A percentile compares a stretch with the other conserved stretches of the same genome.
phyloP scores from a whole-genome alignment of 495 filamentous ascomycete genomes.

The Penicillium salamii region DNA sequence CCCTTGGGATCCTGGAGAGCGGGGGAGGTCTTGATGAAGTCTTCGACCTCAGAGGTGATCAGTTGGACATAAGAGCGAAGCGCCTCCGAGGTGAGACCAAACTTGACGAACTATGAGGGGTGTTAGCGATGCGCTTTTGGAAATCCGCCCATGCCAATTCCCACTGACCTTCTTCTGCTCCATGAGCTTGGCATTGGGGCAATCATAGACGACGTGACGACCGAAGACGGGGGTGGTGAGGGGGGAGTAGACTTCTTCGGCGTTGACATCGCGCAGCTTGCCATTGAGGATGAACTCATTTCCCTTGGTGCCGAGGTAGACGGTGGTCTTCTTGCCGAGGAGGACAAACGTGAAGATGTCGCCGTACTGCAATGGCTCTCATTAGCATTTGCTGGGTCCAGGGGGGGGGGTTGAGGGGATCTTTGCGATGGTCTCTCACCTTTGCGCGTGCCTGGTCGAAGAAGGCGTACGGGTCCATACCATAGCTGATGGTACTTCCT shows the following conservation, averaged over 20 bases:
- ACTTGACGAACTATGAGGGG: conserved; percentile 58
- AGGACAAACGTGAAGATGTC: conserved; percentile 65
- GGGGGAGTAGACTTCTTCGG: conserved; percentile 61
- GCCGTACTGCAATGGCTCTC: conserved; percentile 47
- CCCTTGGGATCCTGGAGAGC: conserved; percentile 46
- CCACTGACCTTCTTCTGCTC: conserved; percentile 61
- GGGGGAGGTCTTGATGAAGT: conserved; percentile 47
- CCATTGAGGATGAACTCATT: conserved; percentile 64
- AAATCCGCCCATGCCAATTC: not conserved
- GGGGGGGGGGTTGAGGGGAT: too few species aligned
- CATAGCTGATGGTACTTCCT: conserved; percentile 62
- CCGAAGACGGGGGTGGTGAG: conserved; percentile 64
- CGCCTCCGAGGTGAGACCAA: conserved; percentile 60
- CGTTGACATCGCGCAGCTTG: conserved; percentile 59
- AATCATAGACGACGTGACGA: conserved; percentile 63
- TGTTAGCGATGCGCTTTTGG: conserved; percentile 5
- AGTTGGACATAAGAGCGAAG: conserved; percentile 60
- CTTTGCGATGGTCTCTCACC: conserved; percentile 25
- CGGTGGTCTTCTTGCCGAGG: conserved; percentile 61
- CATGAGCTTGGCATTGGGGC: conserved; percentile 64
- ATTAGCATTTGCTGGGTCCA: conserved; percentile 11
- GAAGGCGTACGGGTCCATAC: conserved; percentile 62
- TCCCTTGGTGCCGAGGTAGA: conserved; percentile 59
- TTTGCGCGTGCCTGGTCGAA: conserved; percentile 55
- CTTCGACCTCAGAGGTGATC: conserved; percentile 51